Conservation (phyloP, 148 eudicot species). For the Dysphania ambrosioides region DNA sequence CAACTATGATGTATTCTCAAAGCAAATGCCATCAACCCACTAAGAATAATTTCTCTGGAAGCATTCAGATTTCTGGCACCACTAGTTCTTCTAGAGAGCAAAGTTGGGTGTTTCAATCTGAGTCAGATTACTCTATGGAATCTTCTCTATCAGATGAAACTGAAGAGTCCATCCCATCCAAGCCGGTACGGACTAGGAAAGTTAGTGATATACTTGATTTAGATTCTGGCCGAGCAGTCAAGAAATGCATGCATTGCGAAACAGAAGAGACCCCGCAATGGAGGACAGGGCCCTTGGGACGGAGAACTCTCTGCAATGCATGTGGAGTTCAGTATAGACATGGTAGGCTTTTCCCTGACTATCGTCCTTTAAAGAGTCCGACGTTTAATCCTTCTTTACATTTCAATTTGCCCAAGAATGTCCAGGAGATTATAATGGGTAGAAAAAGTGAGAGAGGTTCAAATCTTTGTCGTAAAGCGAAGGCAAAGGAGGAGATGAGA, state of each 20-base stretch:
- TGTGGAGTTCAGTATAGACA: slow-evolving; percentile 29
- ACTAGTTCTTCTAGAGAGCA: neutral
- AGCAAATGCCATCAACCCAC: slow-evolving; percentile 4
- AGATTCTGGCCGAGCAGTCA: slow-evolving; percentile 5
- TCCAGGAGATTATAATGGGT: neutral
- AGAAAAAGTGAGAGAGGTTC: neutral
- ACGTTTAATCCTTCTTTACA: slow-evolving; percentile 2
- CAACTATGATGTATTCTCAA: slow-evolving; percentile 2
- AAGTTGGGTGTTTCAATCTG: neutral
- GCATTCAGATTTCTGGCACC: neutral
- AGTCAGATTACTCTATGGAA: slow-evolving; percentile 1
- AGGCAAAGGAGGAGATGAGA: neutral
- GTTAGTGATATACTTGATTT: slow-evolving; percentile 25
- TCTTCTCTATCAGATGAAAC: slow-evolving; percentile 16
- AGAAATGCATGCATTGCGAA: slow-evolving; percentile 29
- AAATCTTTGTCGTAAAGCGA: slow-evolving; percentile 1
- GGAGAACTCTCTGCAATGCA: slow-evolving; percentile 31
- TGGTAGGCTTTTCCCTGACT: slow-evolving; percentile 5
- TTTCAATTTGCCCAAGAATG: slow-evolving; percentile 8
- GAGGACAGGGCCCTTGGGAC: slow-evolving; percentile 25
- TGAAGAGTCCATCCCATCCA: slow-evolving; percentile 1
- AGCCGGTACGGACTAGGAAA: slow-evolving; percentile 18
- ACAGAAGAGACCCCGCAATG: slow-evolving; percentile 21
- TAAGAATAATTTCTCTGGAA: neutral
- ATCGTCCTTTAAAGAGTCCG: slow-evolving; percentile 18